phyloP scores from a whole-genome alignment of 1,284 basidiomycete species.

The Puccinia polysora region DNA sequence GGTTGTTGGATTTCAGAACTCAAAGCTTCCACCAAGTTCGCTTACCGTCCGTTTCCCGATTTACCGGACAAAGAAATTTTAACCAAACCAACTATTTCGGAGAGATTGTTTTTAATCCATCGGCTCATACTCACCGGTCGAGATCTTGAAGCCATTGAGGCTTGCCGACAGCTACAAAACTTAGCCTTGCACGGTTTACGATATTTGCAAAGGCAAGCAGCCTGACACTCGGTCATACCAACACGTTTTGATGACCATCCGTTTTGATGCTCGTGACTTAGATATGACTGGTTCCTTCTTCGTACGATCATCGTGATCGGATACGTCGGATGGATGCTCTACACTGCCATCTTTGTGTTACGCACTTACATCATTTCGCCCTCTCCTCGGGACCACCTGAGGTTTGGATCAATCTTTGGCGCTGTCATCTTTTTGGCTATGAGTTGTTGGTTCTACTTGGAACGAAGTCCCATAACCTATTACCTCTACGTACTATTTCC shows the following conservation, averaged over 20 bases:
- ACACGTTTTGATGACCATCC: slow-evolving; percentile 1
- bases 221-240: background rate
- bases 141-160: slow-evolving; percentile 59
- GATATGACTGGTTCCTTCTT: slow-evolving; percentile 71
- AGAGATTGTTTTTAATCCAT: slow-evolving; percentile 52
- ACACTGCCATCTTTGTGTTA: slow-evolving; percentile 51
- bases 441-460: slow-evolving; percentile 62
- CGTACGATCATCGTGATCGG: slow-evolving; percentile 66
- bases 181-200: slow-evolving; percentile 64
- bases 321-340: slow-evolving; percentile 69
- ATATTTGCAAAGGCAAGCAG: slow-evolving; percentile 70
- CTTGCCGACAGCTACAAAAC: slow-evolving; percentile 61
- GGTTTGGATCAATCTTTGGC: slow-evolving; percentile 54
- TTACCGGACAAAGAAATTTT: slow-evolving; percentile 52
- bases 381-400: slow-evolving; percentile 53
- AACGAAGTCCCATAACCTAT: slow-evolving; percentile 67
- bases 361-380: slow-evolving; percentile 34
- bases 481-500: slow-evolving; percentile 73
- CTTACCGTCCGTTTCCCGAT: slow-evolving; percentile 62
- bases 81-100: slow-evolving; percentile 55
- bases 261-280: slow-evolving; percentile 46
- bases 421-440: slow-evolving; percentile 48
- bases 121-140: slow-evolving; percentile 51
- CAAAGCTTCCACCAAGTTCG: slow-evolving; percentile 61
- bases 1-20: slow-evolving; percentile 62